A percentile compares a stretch with the other conserved stretches of the same genome.
Evolutionary conservation across 176 grass and related monocot genomes (phyloP).

Genomic region (Hordeum marinum): DNA sequence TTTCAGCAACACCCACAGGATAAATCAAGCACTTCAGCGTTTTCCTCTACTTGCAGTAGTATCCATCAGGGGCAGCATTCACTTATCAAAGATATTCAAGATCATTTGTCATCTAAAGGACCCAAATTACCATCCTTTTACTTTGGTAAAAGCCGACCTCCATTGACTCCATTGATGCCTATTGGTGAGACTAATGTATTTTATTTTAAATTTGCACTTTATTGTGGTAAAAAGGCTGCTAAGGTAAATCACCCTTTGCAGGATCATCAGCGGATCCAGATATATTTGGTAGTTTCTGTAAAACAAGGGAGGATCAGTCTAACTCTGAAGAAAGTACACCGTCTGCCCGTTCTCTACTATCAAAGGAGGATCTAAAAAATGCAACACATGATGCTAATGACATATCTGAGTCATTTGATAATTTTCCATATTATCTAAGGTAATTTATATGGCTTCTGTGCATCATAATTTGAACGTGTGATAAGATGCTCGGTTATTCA

Average conservation of each 20-base stretch:
- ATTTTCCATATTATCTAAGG: constrained; percentile 93
- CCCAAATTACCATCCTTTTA: constrained; percentile 61
- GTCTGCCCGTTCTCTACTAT: constrained; percentile 36
- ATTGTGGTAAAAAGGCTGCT: background rate
- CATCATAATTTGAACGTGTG: background rate
- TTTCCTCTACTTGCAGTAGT: constrained; percentile 46
- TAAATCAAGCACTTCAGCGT: constrained; percentile 40
- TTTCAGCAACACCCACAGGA: constrained; percentile 85
- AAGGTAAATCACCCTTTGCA: constrained; percentile 26
- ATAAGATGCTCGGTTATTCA: constrained; percentile 6
- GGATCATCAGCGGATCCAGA: constrained; percentile 37
- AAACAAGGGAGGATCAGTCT: constrained; percentile 45
- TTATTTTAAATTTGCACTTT: background rate
- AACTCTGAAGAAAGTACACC: constrained; percentile 36
- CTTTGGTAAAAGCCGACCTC: constrained; percentile 69
- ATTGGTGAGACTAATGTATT: constrained; percentile 52
- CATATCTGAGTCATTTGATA: constrained; percentile 78
- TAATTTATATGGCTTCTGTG: constrained; percentile 8
- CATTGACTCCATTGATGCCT: constrained; percentile 53
- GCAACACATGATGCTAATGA: constrained; percentile 51
- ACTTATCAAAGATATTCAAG: constrained; percentile 42
- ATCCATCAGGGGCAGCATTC: constrained; percentile 33
- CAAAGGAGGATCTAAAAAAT: constrained; percentile 71
- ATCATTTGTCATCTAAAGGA: constrained; percentile 58
- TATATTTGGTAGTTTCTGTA: constrained; percentile 35